Percentiles rank a stretch among this genome's conserved stretches.
phyloP scores from a whole-genome alignment of 2,329 filamentous ascomycete genomes.

The Talaromyces sp. region DNA sequence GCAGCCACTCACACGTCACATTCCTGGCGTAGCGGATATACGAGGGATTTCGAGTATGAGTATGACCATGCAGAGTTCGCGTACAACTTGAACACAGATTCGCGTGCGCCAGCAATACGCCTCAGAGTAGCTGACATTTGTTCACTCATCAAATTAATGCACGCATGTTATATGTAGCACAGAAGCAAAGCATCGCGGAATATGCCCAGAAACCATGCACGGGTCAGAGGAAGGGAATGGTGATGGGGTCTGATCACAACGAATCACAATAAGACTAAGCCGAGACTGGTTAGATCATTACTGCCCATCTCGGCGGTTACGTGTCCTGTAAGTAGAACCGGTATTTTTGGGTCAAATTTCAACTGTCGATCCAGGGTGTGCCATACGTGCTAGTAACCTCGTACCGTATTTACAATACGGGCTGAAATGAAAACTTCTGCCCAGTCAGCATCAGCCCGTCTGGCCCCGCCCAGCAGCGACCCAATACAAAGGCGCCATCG shows the following conservation, averaged over 20 bases:
- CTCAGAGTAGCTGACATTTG: background rate
- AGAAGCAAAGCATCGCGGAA: background rate
- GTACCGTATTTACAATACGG: background rate
- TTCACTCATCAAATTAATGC: background rate
- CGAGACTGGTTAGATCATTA: background rate
- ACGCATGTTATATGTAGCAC: background rate
- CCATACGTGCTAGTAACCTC: background rate
- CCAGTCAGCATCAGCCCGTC: slow-evolving; percentile 22
- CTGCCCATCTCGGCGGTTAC: background rate
- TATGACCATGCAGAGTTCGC: background rate
- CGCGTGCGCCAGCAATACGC: background rate
- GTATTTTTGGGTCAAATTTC: background rate
- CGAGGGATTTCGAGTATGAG: background rate
- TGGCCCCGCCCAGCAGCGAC: slow-evolving; percentile 21
- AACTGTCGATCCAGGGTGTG: background rate
- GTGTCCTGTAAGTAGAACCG: background rate
- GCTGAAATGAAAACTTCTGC: slow-evolving; percentile 16
- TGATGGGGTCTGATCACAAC: slow-evolving; percentile 6
- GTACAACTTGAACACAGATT: background rate
- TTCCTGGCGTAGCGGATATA: background rate
- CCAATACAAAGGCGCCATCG: slow-evolving; percentile 43
- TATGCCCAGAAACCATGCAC: background rate
- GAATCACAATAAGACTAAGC: slow-evolving; percentile 1
- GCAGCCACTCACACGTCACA: slow-evolving; percentile 9
- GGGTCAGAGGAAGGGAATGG: background rate